Base-by-base conservation (phyloP, 1,284 basidiomycete genomes). In the Sanguinoderma infundibulare region DNA sequence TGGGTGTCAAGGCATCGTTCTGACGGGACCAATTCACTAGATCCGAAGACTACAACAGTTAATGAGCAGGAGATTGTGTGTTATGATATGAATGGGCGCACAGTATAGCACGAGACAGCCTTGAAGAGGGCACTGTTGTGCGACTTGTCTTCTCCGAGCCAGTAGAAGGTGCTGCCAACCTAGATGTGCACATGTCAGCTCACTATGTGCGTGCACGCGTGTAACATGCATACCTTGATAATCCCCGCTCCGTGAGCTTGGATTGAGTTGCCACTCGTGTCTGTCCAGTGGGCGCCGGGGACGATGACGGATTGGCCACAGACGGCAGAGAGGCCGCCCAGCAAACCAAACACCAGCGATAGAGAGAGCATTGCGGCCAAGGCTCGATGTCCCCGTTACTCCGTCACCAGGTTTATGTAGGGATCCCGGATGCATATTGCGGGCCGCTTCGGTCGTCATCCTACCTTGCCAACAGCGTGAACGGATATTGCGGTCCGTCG, bases 111-210 rank as follows among this genome's bases (percentile, higher is more conserved):
- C n/a, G 83, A 82, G 20, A 87, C 85, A 0, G 85, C 85, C 36
- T 78, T 78, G 74, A 88, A 88, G 12, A 83, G 70, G 0, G 75
- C 81, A 59, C 83, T 85, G 66, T 87, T 86, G 67, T 78, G 77
- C 5, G 82, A 73, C 69, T 87, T 87, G 75, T 88, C 86, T 71
- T 87, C 85, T n/a, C 86, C 86, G 58, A 82, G 78, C 86, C 86
- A 87, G 69, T 87, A 87, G 70, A 77, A 87, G 1, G 82, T 85
- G 15, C 78, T 80, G 22, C 78, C 83, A 62, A 86, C 84, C 84
- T 85, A 35, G 30, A 24, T 24, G 32, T 5, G 32, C 3, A 10
- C 8, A n/a, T 10, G 14, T 26, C 26, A 52, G 52, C 30, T 30
- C 52, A 40, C n/a, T 46, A 35, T 35, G 12, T 9, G 28, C 5